Conservation (phyloP, 208 protist genomes). For the Angomonas deanei region DNA sequence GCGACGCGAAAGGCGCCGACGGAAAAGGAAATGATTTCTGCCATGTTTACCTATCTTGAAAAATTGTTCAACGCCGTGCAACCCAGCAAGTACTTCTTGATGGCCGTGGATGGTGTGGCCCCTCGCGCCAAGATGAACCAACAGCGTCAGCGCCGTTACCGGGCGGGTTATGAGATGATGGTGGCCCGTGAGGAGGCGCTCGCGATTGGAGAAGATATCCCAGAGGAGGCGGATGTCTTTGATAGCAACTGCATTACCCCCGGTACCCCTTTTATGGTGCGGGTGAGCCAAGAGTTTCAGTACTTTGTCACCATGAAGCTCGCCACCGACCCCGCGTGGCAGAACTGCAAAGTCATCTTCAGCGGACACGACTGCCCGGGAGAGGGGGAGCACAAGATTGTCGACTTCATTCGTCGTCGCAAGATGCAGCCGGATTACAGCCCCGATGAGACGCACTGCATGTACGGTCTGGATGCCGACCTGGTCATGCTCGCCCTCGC, state of each 20-base stretch:
- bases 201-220: conserved; percentile 56
- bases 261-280: conserved; percentile 97
- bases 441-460: conserved; percentile 94
- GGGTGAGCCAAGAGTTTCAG: conserved; percentile 87
- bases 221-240: conserved; percentile 87
- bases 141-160: conserved; percentile 96
- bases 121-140: conserved; percentile 99
- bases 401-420: conserved; percentile 97
- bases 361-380: conserved; percentile 94
- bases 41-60: conserved; percentile 97
- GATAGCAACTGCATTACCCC: conserved; percentile 99
- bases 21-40: conserved; percentile 94
- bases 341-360: conserved; percentile 91
- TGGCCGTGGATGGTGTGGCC: conserved; percentile 98
- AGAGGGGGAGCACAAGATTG: conserved; percentile 99
- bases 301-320: conserved; percentile 95
- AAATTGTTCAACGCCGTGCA: conserved; percentile 94
- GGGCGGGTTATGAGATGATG: conserved; percentile 84
- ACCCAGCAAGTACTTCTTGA: conserved; percentile 95
- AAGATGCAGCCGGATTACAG: conserved; percentile 91
- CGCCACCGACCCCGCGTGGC: conserved; percentile 90
- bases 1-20: conserved; percentile 72
- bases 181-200: conserved; percentile 71
- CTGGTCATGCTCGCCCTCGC: conserved; percentile 97
- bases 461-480: conserved; percentile 98